Base-by-base conservation (phyloP, 495 filamentous ascomycete genomes). In the Rhypophila decipiens region DNA sequence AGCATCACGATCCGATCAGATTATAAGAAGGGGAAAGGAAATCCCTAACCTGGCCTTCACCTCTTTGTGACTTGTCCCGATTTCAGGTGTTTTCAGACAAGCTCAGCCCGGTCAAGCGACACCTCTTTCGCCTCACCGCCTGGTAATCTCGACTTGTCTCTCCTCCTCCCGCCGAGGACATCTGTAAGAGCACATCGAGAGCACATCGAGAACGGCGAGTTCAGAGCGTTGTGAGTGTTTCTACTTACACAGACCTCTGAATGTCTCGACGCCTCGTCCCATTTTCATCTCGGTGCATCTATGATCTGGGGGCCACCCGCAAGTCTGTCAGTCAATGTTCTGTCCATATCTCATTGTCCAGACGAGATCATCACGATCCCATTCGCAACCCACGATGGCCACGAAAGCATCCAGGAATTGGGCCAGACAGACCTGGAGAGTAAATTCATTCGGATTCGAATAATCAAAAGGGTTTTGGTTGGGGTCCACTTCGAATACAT, bases 201-300 rank as follows among this genome's bases (percentile, higher is more conserved):
- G 7, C 27, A 31, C 27, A 13, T 13, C 27, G 31, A 37, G 23
- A 51, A 47, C 51, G 43, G 52, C 35, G 35, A 55, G 27, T 31
- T 47, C 33, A n/a, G n/a, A n/a, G n/a, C 44, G 40, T 39, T 44
- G 40, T n/a, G 20, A 22, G 19, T 24, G 39, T 37, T 49, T 44
- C 41, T 52, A 43, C 39, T 39, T 35, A 39, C 49, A 24, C 44
- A 27, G 10, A 15, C 21, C 33, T 50, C 46, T 54, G 51, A 44
- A 51, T 58, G 55, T 53, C 44, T 57, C 55, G 44, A 48, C 52
- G 47, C 52, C 52, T 34, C 55, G 23, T 45, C 48, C 49, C 55
- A 44, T 52, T 52, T 55, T 45, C 48, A 38, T 24, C 45, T 51
- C 48, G 40, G 19, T 49, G 55, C 52, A 42, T 51, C 46, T 41